These are phyloP conservation scores for Boletus vermiculosoides DNA, from an alignment of 768 basidiomycete genomes.

Conservation along the genomic window DNA sequence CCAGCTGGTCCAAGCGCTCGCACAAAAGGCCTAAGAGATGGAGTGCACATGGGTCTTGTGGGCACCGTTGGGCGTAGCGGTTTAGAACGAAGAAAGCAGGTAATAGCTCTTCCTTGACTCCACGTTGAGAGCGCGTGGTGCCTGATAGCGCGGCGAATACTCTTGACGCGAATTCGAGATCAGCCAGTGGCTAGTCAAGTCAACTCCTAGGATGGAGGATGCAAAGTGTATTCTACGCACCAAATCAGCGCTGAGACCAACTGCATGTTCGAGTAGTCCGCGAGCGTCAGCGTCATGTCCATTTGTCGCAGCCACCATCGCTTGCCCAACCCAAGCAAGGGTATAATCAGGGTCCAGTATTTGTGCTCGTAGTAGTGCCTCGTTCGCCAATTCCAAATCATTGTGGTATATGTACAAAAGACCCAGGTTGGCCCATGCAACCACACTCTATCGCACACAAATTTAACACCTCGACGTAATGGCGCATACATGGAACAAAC, in stretches of 20 bases:
- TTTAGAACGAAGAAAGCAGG: constrained; percentile 80
- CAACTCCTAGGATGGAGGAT: not conserved
- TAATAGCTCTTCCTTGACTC: constrained; percentile 49
- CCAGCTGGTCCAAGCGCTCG: constrained; percentile 74
- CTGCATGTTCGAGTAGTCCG: constrained; percentile 72
- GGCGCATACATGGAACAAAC: constrained; percentile 39
- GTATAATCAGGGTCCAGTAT: constrained; percentile 89
- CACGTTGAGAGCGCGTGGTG: constrained; percentile 16
- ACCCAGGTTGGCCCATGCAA: constrained; percentile 85
- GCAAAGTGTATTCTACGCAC: constrained; percentile 39
- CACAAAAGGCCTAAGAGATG: constrained; percentile 85
- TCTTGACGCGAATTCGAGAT: constrained; percentile 69
- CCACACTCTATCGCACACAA: constrained; percentile 51
- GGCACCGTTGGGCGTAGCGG: constrained; percentile 67
- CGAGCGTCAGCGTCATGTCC: constrained; percentile 61
- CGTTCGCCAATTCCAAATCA: constrained; percentile 80
- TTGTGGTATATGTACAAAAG: constrained; percentile 78
- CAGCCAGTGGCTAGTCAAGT: constrained; percentile 66
- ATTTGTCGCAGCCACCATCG: constrained; percentile 60
- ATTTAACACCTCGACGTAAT: not conserved
- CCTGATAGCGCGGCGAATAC: constrained; percentile 46
- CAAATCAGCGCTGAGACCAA: constrained; percentile 53
- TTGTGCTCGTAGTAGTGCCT: constrained; percentile 85
- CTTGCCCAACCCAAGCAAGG: constrained; percentile 89
- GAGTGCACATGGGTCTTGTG: constrained; percentile 69